Evolutionary conservation across 495 filamentous ascomycete genomes (phyloP), one percentile per base, ranked within the genome.

Genomic region (Daldinia vernicosa): DNA sequence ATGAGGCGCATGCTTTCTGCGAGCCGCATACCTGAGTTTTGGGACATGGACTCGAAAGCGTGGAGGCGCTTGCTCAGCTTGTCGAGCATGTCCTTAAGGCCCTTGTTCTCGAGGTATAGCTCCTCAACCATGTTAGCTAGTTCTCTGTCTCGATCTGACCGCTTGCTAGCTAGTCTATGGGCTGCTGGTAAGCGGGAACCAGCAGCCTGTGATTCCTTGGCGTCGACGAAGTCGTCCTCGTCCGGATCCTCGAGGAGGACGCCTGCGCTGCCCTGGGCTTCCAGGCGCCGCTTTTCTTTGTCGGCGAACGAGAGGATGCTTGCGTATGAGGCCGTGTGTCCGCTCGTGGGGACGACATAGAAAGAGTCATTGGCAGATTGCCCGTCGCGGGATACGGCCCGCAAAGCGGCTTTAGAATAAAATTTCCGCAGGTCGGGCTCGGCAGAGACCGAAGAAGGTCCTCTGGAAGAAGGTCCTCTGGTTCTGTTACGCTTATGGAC

Each of bases 271-370:
- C 70, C 67, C 28, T 80, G 76, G 6, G 81, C 78, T 63, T 83
- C 80, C 52, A 84, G 52, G 39, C 70, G 85, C 28, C 81, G 85
- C 80, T 81, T 89, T 60, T 89, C 90, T 59, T 89, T 91, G 58
- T 91, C 86, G 2, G 89, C 90, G 63, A 91, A 88, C 8, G 87
- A 87, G 1, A 97, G 81, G 28, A 99, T 96, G 50, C 88, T 91
- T 4, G 95, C 94, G 76, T 98, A 99, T 0, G 92, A 92, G 45
- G 92, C 88, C 0, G 93, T 97, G 63, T 93, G 92, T 28, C 95
- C 95, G 5, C 92, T 92, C 0, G 91, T 90, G 8, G 95, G 95
- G 0, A 99, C 95, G 1, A 99, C 92, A 75, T 98, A 98, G 83
- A 98, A 99, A 28, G 90, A 93, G 75, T 98, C 94, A 37, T 88